These are phyloP conservation scores for Aspergillus tubingensis DNA, from an alignment of 2,329 filamentous ascomycete species.

Conservation along the genomic window DNA sequence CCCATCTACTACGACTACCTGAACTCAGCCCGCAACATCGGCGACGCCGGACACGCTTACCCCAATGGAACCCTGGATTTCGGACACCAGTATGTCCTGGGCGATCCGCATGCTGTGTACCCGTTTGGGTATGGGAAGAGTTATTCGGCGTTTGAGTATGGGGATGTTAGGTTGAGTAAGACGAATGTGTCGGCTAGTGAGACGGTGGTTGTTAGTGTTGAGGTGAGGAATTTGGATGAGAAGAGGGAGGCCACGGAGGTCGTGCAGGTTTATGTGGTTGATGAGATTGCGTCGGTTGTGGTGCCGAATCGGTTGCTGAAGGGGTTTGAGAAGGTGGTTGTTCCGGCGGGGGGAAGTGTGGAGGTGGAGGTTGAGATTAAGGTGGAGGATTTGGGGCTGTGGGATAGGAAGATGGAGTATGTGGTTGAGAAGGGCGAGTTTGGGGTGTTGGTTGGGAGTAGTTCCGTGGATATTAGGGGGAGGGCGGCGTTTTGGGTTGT, in stretches of 20 bases:
- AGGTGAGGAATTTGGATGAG: constrained; percentile 60
- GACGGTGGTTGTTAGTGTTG: constrained; percentile 60
- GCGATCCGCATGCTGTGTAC: constrained; percentile 62
- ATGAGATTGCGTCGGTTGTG: constrained; percentile 62
- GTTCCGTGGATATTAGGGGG: constrained; percentile 39
- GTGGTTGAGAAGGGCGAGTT: constrained; percentile 74
- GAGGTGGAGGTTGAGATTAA: constrained; percentile 55
- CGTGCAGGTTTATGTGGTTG: constrained; percentile 68
- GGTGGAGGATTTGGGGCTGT: constrained; percentile 56
- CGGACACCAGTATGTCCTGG: constrained; percentile 66
- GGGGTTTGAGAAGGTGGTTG: constrained; percentile 66
- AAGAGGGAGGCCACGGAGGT: constrained; percentile 64
- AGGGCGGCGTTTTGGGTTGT: constrained; percentile 36
- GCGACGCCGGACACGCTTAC: constrained; percentile 56
- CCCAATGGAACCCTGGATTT: constrained; percentile 64
- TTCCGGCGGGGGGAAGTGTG: constrained; percentile 62
- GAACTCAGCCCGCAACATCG: constrained; percentile 62
- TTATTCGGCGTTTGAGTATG: constrained; percentile 65
- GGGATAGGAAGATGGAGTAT: constrained; percentile 66
- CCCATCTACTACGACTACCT: constrained; percentile 73
- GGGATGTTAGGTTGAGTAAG: constrained; percentile 29
- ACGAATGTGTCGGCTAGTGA: constrained; percentile 55
- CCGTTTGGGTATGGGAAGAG: constrained; percentile 68
- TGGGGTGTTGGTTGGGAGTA: constrained; percentile 60
- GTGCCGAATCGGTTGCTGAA: constrained; percentile 66